Conservation (phyloP, 1,284 basidiomycete species). For the Bondarzewia mesenterica region DNA sequence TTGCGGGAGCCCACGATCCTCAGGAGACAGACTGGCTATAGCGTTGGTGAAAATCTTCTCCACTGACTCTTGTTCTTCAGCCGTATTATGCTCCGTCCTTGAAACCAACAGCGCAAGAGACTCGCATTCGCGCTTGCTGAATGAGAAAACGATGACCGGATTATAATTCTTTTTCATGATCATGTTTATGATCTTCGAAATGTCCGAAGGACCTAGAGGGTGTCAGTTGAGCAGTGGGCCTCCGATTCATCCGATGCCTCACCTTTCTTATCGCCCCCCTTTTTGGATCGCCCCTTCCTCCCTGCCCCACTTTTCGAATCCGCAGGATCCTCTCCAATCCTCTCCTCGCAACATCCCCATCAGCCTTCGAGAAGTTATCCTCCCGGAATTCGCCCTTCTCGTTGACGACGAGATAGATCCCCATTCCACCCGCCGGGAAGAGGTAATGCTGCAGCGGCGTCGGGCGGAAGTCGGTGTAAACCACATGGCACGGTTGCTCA, state of each 20-base stretch:
- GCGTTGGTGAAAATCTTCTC: slow-evolving; percentile 92
- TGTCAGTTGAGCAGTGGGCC: slow-evolving; percentile 3
- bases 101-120: slow-evolving; percentile 85
- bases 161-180: slow-evolving; percentile 99
- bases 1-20: slow-evolving; percentile 89
- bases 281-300: slow-evolving; percentile 83
- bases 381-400: slow-evolving; percentile 96
- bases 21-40: slow-evolving; percentile 81
- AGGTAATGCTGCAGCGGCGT: slow-evolving; percentile 98
- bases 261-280: slow-evolving; percentile 91
- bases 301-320: slow-evolving; percentile 78
- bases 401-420: slow-evolving; percentile 96
- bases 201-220: slow-evolving; percentile 75
- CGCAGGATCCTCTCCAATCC: slow-evolving; percentile 88
- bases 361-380: slow-evolving; percentile 95
- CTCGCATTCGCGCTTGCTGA: slow-evolving; percentile 98
- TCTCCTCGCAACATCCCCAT: slow-evolving; percentile 90
- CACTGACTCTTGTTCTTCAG: slow-evolving; percentile 89
- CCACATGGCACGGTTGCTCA: slow-evolving; percentile 97
- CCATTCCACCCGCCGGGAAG: slow-evolving; percentile 94
- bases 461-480: slow-evolving; percentile 98
- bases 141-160: slow-evolving; percentile 98
- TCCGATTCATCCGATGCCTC: slow-evolving; percentile 7
- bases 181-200: slow-evolving; percentile 98
- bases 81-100: slow-evolving; percentile 94